Evolutionary conservation across 371 early-diverging fungal species (phyloP).

Genomic region (Dinochytrium kinnereticum): DNA sequence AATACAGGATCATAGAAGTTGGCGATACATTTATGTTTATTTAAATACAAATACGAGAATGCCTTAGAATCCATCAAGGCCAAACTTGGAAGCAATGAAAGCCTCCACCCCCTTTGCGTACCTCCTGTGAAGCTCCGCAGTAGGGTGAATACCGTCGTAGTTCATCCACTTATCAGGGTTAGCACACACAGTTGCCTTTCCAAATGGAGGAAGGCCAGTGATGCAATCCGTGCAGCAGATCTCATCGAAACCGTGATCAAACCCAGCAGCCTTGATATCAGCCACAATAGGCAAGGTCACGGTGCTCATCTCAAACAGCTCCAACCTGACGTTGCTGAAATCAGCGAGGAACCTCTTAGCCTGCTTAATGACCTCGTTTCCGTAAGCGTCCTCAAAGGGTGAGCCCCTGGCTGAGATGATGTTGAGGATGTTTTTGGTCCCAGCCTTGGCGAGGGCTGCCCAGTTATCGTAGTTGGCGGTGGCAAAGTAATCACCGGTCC

Average conservation of each 20-base stretch:
- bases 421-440: not conserved
- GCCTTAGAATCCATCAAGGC: too few species aligned
- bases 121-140: not conserved
- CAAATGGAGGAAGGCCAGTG: not conserved
- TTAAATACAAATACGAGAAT: too few species aligned
- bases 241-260: not conserved
- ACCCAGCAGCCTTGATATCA: not conserved
- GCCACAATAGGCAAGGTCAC: not conserved
- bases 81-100: not conserved
- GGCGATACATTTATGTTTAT: too few species aligned
- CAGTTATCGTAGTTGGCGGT: not conserved
- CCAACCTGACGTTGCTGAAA: not conserved
- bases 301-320: not conserved
- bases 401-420: not conserved
- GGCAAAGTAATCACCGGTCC: constrained; percentile 8
- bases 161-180: constrained; percentile 7
- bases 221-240: not conserved
- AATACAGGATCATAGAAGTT: too few species aligned
- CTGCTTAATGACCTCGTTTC: not conserved
- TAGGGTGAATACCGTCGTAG: not conserved
- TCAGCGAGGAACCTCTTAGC: not conserved
- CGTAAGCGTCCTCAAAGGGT: not conserved
- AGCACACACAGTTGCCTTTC: not conserved
- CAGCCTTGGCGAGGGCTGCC: not conserved
- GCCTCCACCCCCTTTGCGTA: not conserved